Conservation (phyloP, 768 basidiomycete species). For the Chlorophyllum brunneum region DNA sequence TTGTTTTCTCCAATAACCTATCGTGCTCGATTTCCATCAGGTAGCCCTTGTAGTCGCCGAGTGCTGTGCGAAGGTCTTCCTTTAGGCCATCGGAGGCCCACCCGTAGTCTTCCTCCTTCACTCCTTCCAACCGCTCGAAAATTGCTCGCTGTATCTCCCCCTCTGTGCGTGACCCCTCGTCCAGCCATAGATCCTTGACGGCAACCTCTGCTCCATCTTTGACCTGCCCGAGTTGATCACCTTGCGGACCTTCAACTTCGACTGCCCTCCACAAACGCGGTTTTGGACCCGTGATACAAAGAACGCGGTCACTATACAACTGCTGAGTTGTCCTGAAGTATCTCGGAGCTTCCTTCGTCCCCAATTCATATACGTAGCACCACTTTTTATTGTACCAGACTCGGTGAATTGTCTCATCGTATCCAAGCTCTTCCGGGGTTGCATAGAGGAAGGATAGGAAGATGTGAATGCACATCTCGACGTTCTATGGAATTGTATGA, state of each 20-base stretch:
- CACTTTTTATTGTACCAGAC: not conserved
- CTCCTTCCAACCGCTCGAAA: constrained; percentile 6
- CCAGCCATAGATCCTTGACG: constrained; percentile 21
- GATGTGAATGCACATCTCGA: not conserved
- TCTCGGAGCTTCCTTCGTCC: not conserved
- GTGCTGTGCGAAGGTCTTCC: not conserved
- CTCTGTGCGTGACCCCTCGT: constrained; percentile 9
- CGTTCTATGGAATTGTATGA: not conserved
- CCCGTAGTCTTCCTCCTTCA: not conserved
- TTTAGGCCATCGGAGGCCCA: not conserved
- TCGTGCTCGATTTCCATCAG: constrained; percentile 3
- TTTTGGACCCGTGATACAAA: constrained; percentile 10
- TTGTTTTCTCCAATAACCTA: not conserved
- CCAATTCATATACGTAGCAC: not conserved
- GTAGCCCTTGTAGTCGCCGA: not conserved
- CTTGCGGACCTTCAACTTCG: not conserved
- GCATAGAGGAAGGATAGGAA: constrained; percentile 9
- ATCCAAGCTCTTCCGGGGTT: constrained; percentile 7
- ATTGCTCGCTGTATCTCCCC: constrained; percentile 16
- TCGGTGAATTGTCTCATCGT: constrained; percentile 2
- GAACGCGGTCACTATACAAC: not conserved
- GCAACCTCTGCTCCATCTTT: constrained; percentile 1
- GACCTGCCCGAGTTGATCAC: not conserved
- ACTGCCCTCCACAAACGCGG: constrained; percentile 14
- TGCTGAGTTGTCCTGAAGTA: not conserved